Conservation (phyloP, 2,329 filamentous ascomycete genomes). For the Rutstroemia sp. region DNA sequence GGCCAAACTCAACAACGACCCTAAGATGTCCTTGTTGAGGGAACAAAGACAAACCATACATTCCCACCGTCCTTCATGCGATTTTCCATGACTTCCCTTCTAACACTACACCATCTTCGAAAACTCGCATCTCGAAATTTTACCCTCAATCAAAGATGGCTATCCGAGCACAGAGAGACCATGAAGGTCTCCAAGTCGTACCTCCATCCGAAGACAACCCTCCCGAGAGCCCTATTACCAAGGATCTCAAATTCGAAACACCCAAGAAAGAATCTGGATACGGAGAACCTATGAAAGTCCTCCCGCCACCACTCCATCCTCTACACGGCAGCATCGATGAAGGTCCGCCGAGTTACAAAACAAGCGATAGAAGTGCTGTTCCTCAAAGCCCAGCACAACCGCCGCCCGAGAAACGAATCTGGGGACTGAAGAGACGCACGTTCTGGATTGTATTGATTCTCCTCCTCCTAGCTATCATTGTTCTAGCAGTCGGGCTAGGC, state of each 20-base stretch:
- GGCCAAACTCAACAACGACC: too few species aligned
- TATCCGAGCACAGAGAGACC: background rate
- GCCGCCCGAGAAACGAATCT: background rate
- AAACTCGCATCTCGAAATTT: background rate
- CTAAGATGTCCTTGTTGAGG: background rate
- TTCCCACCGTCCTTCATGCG: too few species aligned
- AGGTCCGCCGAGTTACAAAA: background rate
- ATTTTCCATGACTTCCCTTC: background rate
- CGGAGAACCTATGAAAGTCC: background rate
- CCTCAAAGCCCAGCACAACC: background rate
- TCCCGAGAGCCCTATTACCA: background rate
- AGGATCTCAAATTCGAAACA: constrained; percentile 5
- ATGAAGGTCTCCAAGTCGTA: constrained; percentile 5
- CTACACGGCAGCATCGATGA: background rate
- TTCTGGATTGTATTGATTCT: constrained; percentile 1
- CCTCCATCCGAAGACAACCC: background rate
- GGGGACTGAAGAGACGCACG: background rate
- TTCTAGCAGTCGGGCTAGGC: constrained; percentile 1
- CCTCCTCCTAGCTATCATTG: background rate
- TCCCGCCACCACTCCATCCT: background rate
- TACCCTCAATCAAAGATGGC: background rate
- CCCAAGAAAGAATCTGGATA: background rate
- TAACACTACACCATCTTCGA: background rate
- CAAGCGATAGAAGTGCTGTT: background rate
- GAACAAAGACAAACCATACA: background rate